Percentiles rank a stretch among this genome's conserved stretches.
These are phyloP conservation scores for Scheffersomyces insectosa DNA, from an alignment of 1,139 yeast species.

Conservation along the genomic window DNA sequence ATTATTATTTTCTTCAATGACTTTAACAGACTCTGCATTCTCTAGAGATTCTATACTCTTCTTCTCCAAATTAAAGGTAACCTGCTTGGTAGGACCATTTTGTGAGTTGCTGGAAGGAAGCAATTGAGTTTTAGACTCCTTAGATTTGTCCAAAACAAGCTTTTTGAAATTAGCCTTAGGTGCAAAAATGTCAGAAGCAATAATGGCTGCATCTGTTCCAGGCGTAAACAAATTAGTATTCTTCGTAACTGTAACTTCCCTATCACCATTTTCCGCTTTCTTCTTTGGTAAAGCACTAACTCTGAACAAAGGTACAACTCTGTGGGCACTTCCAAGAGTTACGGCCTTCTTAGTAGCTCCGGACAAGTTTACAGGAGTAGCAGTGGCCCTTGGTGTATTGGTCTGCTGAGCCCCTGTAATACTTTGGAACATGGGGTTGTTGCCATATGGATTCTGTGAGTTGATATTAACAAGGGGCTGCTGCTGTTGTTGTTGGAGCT, in stretches of 20 bases:
- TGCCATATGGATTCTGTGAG: conserved; percentile 72
- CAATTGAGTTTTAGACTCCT: conserved; percentile 13
- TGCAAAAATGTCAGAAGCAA: conserved; percentile 71
- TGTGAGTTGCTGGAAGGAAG: conserved; percentile 7
- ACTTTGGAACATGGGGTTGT: conserved; percentile 61
- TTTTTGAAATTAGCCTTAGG: conserved; percentile 61
- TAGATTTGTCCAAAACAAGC: conserved; percentile 53
- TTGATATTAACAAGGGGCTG: conserved; percentile 45
- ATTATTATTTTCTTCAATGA: background rate
- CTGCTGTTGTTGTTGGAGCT: conserved; percentile 24
- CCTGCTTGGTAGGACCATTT: conserved; percentile 26
- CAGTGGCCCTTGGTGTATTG: conserved; percentile 41
- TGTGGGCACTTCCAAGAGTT: conserved; percentile 62
- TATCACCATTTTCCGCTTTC: conserved; percentile 4
- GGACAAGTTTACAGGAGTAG: conserved; percentile 47
- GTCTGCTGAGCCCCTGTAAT: conserved; percentile 27
- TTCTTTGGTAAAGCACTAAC: conserved; percentile 19
- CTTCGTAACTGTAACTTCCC: conserved; percentile 13
- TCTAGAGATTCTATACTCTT: conserved; percentile 2
- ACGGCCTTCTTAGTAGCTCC: conserved; percentile 55
- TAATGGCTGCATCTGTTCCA: conserved; percentile 62
- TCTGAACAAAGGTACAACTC: conserved; percentile 51
- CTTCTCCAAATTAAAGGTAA: conserved; percentile 32
- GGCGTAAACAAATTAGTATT: conserved; percentile 22
- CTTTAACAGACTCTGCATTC: background rate